Conservation (phyloP, 169 alveolate species). For the Plasmodium adleri region DNA sequence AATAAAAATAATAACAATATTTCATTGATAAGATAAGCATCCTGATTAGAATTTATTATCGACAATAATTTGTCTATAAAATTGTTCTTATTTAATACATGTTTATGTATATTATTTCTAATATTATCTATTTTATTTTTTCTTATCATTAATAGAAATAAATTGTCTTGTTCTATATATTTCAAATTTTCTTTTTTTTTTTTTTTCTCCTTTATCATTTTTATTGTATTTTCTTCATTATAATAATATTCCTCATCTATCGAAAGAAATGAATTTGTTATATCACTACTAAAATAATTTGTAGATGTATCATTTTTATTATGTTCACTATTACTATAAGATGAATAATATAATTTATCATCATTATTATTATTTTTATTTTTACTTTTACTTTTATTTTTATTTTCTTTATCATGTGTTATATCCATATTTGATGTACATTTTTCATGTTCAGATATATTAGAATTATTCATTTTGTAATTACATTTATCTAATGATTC, state of each 20-base stretch:
- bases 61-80: slow-evolving; percentile 29
- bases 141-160: slow-evolving; percentile 34
- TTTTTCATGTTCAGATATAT: not conserved
- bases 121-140: slow-evolving; percentile 22
- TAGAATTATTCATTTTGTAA: not conserved
- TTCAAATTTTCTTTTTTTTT: slow-evolving; percentile 16
- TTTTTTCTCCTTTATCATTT: slow-evolving; percentile 11
- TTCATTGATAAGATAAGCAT: slow-evolving; percentile 70
- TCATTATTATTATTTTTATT: no score
- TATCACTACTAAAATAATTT: slow-evolving; percentile 31
- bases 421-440: not conserved
- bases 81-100: slow-evolving; percentile 35
- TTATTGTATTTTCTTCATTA: not conserved
- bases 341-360: no score
- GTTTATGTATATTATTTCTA: slow-evolving; percentile 39
- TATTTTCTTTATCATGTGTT: not conserved
- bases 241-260: slow-evolving; percentile 30
- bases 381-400: no score
- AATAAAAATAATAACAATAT: slow-evolving; percentile 32
- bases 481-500: not conserved
- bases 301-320: not conserved
- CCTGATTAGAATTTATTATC: slow-evolving; percentile 34
- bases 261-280: slow-evolving; percentile 22
- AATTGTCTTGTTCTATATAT: slow-evolving; percentile 37
- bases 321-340: slow-evolving; percentile 14